Base-by-base conservation (phyloP, 495 filamentous ascomycete genomes). In the Wilcoxina mikolae region DNA sequence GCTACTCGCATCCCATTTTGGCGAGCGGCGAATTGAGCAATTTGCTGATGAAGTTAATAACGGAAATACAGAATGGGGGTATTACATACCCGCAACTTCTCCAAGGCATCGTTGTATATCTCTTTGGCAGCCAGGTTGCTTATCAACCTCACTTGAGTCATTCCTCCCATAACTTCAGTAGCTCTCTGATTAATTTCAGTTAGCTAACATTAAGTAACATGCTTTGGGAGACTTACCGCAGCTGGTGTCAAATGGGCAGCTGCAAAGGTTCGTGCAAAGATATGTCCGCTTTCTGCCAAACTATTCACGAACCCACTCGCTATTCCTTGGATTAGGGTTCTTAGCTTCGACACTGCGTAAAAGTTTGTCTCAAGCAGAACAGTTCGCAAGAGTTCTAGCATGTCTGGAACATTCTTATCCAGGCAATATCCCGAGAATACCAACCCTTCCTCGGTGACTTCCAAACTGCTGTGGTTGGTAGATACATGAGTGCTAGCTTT, bases 221-320 rank as follows among this genome's bases (percentile, higher is more conserved):
- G n/a, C n/a, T n/a, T n/a, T n/a, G n/a, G 73, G 76, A 18, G 85
- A 68, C 60, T 75, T 76, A 23, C 81, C 3, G 57, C 80, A 59
- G 79, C 77, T 5, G 75, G 75, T 3, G 84, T 85, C 27, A 96
- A 71, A 26, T 79, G 78, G 18, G 93, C 83, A 57, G 87, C 80
- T 2, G 90, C 89, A 56, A 82, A 87, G 53, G 80, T 78, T 51
- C 82, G 78, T 33, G 91, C 91, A 69, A 78, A 98, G 1, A 78
- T 73, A 63, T 95, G 89, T 0, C 91, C 91, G 9, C 82, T 82
- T 38, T 83, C 82, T 11, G 91, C 91, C 62, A 98, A 83, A 43
- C 80, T 77, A 67, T 95, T 90, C 20, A 95, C 74, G n/a, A 91
- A 87, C 23, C 90, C 88, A 62, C 87, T 88, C 11, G 88, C 84